A percentile compares a stretch with the other conserved stretches of the same genome.
phyloP scores from a whole-genome alignment of 345 rosid species.

The Rhizophora mangle region DNA sequence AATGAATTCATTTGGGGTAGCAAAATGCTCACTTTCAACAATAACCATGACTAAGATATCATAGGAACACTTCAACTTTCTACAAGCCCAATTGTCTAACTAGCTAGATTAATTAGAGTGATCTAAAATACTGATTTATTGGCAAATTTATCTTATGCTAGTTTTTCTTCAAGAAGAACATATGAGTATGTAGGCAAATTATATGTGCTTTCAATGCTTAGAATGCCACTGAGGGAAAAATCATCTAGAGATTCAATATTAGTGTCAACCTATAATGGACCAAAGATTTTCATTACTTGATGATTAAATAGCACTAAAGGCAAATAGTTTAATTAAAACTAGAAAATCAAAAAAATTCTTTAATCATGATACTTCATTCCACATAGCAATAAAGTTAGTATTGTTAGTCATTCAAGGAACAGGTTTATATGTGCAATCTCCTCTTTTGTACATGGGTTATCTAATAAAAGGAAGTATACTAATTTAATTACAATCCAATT shows the following conservation, averaged over 20 bases:
- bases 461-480: no score
- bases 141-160: background rate
- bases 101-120: background rate
- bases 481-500: no score
- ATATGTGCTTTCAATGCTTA: slow-evolving; percentile 52
- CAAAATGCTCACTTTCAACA: background rate
- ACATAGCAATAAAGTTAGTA: no score
- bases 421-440: no score
- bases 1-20: background rate
- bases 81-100: background rate
- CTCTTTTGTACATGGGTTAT: no score
- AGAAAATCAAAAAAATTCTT: no score
- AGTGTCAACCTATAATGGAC: slow-evolving; percentile 66
- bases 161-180: slow-evolving; percentile 68
- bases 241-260: slow-evolving; percentile 65
- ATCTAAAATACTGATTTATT: background rate
- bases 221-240: slow-evolving; percentile 54
- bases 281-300: background rate
- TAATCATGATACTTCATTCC: no score
- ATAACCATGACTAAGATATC: background rate
- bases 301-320: background rate
- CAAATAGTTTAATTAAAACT: no score
- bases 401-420: no score
- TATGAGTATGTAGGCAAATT: slow-evolving; percentile 69
- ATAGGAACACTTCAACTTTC: background rate